Evolutionary conservation across 495 filamentous ascomycete genomes (phyloP), one percentile per base, ranked within the genome.

Genomic region (Cairneyella variabilis): DNA sequence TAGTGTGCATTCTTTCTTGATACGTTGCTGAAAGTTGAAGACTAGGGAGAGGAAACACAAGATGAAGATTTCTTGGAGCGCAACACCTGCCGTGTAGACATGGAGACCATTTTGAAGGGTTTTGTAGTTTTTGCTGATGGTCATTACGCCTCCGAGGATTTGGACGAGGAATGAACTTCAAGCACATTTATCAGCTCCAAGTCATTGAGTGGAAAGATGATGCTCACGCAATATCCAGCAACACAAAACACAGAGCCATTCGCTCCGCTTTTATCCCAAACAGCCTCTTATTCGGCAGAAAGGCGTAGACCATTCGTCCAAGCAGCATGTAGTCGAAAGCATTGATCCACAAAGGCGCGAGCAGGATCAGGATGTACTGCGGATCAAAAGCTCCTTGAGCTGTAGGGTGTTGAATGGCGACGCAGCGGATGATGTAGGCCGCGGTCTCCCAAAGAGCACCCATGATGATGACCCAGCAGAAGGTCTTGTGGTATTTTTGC

Each of bases 321-420:
- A 86, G 66, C 14, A 78, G 73, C 83, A 86, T 85, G 70, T 87
- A 88, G 23, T 75, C 71, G 58, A 79, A 86, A 8, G 83, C 83
- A 40, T 87, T 85, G 55, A 84, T 74, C 76, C 78, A 65, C 3
- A 74, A 54, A 0, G 76, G 76, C 5, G 74, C 72, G 1, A 75
- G 59, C 6, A 77, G 47, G 39, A 75, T 65, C 38, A 77, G 47
- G 12, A 73, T 32, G 22, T 64, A 66, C 40, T 47, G 58, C 10
- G 39, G 42, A 9, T 57, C 64, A 23, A 62, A 66, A 28, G 54
- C 65, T 1, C 42, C 53, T 16, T 58, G 38, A 12, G 56, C 56
- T 27, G 71, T 69, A 38, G 74, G 74, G 51, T 76, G 54, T 3
- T 64, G 57, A 12, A 71, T 51, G 0, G 66, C 67, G 14, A 71